Conservation (phyloP, 83 land plant species). For the Thuja plicata region DNA sequence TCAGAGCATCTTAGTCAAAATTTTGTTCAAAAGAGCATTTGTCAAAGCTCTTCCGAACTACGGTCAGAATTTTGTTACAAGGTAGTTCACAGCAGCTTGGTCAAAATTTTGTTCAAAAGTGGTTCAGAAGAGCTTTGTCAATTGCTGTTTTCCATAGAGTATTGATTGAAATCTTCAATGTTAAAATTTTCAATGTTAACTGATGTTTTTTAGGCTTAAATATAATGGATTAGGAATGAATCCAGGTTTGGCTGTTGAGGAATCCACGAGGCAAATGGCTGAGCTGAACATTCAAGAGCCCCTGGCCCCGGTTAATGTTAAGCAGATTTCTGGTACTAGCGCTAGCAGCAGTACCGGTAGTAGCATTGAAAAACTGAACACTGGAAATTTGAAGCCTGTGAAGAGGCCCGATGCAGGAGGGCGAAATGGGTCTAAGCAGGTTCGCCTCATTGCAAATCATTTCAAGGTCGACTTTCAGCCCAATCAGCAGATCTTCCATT, state of each 20-base stretch:
- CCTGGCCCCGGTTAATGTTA: not conserved
- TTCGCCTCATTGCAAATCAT: slow-evolving; percentile 34
- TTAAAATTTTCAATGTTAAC: too few species aligned
- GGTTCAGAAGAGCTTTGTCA: too few species aligned
- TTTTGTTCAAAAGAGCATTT: too few species aligned
- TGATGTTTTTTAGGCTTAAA: too few species aligned
- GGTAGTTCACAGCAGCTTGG: not conserved
- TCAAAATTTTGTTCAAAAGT: not conserved
- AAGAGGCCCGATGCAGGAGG: not conserved
- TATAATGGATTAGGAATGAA: too few species aligned
- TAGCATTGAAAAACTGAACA: not conserved
- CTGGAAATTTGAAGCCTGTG: slow-evolving; percentile 3
- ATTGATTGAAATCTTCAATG: too few species aligned
- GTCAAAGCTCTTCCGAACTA: too few species aligned
- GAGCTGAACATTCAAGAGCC: not conserved
- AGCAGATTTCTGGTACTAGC: not conserved
- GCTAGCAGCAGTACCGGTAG: not conserved
- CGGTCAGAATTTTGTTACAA: not conserved
- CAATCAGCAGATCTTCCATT: slow-evolving; percentile 22
- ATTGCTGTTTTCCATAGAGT: too few species aligned
- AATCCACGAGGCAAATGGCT: not conserved
- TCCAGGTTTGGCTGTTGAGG: too few species aligned
- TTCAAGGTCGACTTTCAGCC: slow-evolving; percentile 28
- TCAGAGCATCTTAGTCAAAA: too few species aligned
- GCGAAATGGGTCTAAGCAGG: not conserved